Evolutionary conservation across 768 basidiomycete species (phyloP), one percentile per base, ranked within the genome.

Genomic region (Amanita inopinata): DNA sequence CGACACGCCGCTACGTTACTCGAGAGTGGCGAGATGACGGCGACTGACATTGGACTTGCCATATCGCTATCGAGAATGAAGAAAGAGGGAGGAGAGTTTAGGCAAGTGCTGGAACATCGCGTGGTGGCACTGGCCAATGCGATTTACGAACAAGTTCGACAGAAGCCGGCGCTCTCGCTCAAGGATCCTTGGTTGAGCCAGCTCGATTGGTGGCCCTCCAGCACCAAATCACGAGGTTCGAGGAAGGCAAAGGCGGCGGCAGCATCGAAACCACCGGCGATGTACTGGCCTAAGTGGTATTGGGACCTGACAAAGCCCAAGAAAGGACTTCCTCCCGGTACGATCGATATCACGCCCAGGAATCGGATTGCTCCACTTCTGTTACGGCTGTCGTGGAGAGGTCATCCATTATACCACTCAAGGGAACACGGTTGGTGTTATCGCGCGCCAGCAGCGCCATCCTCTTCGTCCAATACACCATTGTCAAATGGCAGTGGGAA

Each of bases 271-370:
- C 63, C 64, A 3, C 69, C 69, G 8, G 63, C 71, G 0, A 70
- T 80, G 0, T 42, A 67, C n/a, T 97, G 93, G 91, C 94, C 93
- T 1, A 86, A 88, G 57, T 98, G 96, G 96, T 99, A 88, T 56
- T 91, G 83, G 86, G 92, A 97, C 18, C 74, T 89, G 2, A 67
- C 82, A 2, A 79, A 70, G 52, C 87, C 83, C 2, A 83, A 74
- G 62, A 81, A 80, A 56, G 78, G 67, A 45, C 54, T 67, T 43
- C 66, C 73, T 4, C 79, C 78, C 1, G 90, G 83, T 15, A 74
- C 79, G 2, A 71, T 96, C 20, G 90, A 97, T 54, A 64, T 98
- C 49, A 91, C 91, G 4, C 76, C 83, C 19, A 79, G 88, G 42
- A 90, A 78, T 50, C 78, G 84, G 19, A 69, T 89, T 32, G 77